Conservation (phyloP, 2,329 filamentous ascomycete genomes). For the Fusarium citri region DNA sequence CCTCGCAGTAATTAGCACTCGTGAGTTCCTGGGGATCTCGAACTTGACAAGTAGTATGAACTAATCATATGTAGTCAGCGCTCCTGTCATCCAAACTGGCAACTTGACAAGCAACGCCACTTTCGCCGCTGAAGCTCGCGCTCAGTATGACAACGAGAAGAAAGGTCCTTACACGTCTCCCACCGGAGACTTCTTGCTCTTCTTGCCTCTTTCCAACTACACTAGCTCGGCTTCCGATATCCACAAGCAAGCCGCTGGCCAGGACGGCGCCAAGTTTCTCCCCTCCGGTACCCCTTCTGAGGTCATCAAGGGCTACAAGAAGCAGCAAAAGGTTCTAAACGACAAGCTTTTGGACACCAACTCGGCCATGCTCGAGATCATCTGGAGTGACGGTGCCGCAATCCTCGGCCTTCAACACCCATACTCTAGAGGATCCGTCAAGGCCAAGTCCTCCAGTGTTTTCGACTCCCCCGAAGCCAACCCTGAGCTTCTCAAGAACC, state of each 20-base stretch:
- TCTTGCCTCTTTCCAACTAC: constrained; percentile 31
- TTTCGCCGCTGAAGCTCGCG: constrained; percentile 27
- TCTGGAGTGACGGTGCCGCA: constrained; percentile 34
- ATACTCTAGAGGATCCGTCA: constrained; percentile 40
- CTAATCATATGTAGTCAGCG: constrained; percentile 2
- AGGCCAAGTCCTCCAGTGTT: constrained; percentile 25
- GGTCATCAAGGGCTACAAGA: constrained; percentile 29
- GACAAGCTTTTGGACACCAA: constrained; percentile 11
- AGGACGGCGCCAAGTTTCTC: constrained; percentile 26
- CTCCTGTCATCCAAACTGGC: too few species aligned
- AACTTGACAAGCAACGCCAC: constrained; percentile 29
- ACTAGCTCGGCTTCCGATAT: constrained; percentile 14
- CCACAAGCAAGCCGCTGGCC: constrained; percentile 8
- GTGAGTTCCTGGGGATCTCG: neutral
- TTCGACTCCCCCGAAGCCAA: constrained; percentile 36
- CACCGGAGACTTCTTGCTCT: constrained; percentile 28
- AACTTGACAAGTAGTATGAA: rapidly evolving
- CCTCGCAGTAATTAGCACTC: constrained; percentile 1
- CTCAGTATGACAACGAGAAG: constrained; percentile 21
- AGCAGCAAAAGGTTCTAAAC: constrained; percentile 35
- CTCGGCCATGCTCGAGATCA: constrained; percentile 32
- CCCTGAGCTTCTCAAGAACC: constrained; percentile 34
- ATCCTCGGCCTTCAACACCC: constrained; percentile 38
- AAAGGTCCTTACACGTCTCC: constrained; percentile 29
- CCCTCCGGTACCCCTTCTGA: constrained; percentile 16